phyloP scores from a whole-genome alignment of 1,284 basidiomycete species.

The Papiliotrema terrestris region DNA sequence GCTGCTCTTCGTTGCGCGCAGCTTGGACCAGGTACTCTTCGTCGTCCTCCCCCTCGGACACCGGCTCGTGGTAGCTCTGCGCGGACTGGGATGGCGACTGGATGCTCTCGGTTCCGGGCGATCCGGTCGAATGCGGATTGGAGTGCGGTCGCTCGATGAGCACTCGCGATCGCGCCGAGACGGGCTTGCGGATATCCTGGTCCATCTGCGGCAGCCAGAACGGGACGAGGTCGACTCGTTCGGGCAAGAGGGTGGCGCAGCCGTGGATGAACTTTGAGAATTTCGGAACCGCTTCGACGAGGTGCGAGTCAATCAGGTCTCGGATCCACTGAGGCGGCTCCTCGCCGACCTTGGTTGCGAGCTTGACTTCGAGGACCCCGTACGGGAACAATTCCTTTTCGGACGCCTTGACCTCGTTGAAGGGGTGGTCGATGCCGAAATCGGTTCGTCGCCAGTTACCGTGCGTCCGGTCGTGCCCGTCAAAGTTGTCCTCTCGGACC shows the following conservation, averaged over 20 bases:
- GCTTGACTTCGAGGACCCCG: conserved; percentile 91
- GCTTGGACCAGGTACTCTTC: conserved; percentile 65
- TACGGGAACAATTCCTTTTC: conserved; percentile 93
- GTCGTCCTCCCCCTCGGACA: conserved; percentile 76
- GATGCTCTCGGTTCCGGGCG: conserved; percentile 51
- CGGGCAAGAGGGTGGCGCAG: conserved; percentile 86
- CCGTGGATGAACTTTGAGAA: conserved; percentile 90
- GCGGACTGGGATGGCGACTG: conserved; percentile 28
- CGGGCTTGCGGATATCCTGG: conserved; percentile 85
- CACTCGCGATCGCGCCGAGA: conserved; percentile 63
- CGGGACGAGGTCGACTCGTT: conserved; percentile 94
- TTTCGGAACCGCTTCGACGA: conserved; percentile 90
- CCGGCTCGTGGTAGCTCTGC: conserved; percentile 69
- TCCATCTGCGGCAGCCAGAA: conserved; percentile 93
- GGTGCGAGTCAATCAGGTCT: conserved; percentile 87
- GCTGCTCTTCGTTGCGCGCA: conserved; percentile 71
- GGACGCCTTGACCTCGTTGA: conserved; percentile 68
- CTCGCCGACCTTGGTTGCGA: conserved; percentile 95
- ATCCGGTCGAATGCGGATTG: conserved; percentile 36
- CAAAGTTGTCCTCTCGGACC: conserved; percentile 96
- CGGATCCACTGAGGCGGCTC: conserved; percentile 95
- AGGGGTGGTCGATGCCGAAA: conserved; percentile 88
- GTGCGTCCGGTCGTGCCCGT: conserved; percentile 69
- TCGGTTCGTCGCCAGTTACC: conserved; percentile 94
- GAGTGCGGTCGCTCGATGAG: conserved; percentile 67